phyloP scores from a whole-genome alignment of 1,139 yeast genomes.

The Lodderomyces parapsilosis region DNA sequence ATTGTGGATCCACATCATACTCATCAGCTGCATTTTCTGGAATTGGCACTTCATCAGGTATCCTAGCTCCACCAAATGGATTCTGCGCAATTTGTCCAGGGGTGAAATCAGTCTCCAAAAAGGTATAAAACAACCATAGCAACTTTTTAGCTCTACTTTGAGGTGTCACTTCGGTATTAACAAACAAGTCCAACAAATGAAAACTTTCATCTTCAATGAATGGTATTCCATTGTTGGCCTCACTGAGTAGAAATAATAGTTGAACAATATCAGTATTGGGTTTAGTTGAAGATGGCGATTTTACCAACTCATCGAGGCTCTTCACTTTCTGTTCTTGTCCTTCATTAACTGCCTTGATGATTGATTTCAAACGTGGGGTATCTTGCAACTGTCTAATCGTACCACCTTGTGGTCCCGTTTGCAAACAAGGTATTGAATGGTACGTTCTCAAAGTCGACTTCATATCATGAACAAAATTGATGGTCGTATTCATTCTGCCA shows the following conservation, averaged over 20 bases:
- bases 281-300: conserved; percentile 27
- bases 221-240: conserved; percentile 41
- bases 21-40: conserved; percentile 34
- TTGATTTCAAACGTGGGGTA: conserved; percentile 89
- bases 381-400: conserved; percentile 81
- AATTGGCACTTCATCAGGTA: conserved; percentile 50
- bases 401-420: conserved; percentile 56
- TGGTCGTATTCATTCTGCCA: conserved; percentile 93
- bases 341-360: conserved; percentile 74
- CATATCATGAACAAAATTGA: conserved; percentile 96
- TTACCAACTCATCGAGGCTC: conserved; percentile 45
- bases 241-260: conserved; percentile 70
- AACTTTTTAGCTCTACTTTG: conserved; percentile 67
- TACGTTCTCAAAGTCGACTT: conserved; percentile 88
- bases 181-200: conserved; percentile 63
- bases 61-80: conserved; percentile 59
- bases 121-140: conserved; percentile 81
- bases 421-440: conserved; percentile 90
- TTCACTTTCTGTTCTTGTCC: conserved; percentile 40
- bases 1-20: conserved; percentile 69
- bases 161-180: conserved; percentile 54
- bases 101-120: conserved; percentile 67
- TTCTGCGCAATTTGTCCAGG: conserved; percentile 53
- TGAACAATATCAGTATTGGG: conserved; percentile 67
- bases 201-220: conserved; percentile 18